These are phyloP conservation scores for Penicillium riverlandense DNA, from an alignment of 495 filamentous ascomycete genomes.

Conservation along the genomic window DNA sequence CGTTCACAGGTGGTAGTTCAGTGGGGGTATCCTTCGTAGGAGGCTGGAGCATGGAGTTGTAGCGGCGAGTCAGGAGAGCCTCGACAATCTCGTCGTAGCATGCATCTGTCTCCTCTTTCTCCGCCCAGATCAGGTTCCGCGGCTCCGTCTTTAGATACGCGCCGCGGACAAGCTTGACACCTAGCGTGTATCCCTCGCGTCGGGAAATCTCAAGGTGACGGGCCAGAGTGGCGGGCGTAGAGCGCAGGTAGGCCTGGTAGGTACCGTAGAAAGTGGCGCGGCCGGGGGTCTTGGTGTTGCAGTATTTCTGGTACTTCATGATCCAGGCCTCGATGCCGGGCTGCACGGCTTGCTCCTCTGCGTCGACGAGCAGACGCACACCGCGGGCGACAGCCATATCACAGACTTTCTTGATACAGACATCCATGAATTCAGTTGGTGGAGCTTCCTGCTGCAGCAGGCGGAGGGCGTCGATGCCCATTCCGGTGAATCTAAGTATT, in stretches of 20 bases:
- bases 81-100: conserved; percentile 58
- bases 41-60: conserved; percentile 43
- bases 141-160: conserved; percentile 83
- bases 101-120: conserved; percentile 73
- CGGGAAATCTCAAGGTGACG: conserved; percentile 59
- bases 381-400: conserved; percentile 62
- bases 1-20: conserved; percentile 54
- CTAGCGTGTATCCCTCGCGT: conserved; percentile 66
- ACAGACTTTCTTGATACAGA: conserved; percentile 70
- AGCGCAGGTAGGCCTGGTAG: conserved; percentile 80
- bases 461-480: conserved; percentile 67
- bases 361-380: conserved; percentile 78
- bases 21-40: conserved; percentile 17
- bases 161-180: conserved; percentile 87
- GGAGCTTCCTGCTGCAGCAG: conserved; percentile 49
- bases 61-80: conserved; percentile 47
- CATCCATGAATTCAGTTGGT: conserved; percentile 55
- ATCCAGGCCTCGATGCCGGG: conserved; percentile 83
- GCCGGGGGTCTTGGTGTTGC: conserved; percentile 51
- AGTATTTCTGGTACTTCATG: conserved; percentile 72
- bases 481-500: conserved; percentile 67
- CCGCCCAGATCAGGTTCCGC: conserved; percentile 66
- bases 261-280: conserved; percentile 65
- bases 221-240: conserved; percentile 56
- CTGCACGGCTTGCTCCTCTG: conserved; percentile 78